Evolutionary conservation across 2,329 filamentous ascomycete species (phyloP).

Genomic region (Tolypocladium endophyticum): DNA sequence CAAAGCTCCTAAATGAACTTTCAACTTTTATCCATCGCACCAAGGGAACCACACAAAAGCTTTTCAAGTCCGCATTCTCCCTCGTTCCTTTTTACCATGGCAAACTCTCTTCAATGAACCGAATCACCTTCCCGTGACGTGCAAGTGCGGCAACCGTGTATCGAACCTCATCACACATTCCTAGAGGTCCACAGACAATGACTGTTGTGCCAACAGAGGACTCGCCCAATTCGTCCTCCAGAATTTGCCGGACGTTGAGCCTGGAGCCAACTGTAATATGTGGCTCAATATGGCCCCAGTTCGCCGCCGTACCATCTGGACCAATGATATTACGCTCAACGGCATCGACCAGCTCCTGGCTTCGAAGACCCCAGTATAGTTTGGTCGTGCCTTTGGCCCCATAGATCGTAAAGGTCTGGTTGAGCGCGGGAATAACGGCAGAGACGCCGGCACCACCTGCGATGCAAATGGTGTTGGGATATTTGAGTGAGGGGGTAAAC

Average conservation of each 20-base stretch:
- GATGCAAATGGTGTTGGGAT: neutral
- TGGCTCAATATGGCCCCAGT: conserved; percentile 16
- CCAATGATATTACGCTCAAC: conserved; percentile 13
- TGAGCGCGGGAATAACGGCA: neutral
- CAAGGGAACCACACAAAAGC: neutral
- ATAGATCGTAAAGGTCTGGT: conserved; percentile 1
- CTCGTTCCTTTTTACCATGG: neutral
- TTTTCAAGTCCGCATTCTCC: neutral
- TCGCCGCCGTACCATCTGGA: neutral
- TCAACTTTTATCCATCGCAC: neutral
- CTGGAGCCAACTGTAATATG: conserved; percentile 17
- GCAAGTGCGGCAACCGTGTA: conserved; percentile 13
- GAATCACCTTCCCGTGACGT: conserved; percentile 11
- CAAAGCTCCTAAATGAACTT: neutral
- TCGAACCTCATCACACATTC: conserved; percentile 19
- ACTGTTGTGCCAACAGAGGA: conserved; percentile 14
- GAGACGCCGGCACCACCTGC: neutral
- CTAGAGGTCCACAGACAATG: conserved; percentile 16
- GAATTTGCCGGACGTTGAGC: conserved; percentile 13
- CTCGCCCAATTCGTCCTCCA: conserved; percentile 12
- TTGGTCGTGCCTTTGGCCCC: conserved; percentile 13
- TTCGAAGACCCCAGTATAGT: conserved; percentile 18
- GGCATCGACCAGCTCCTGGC: conserved; percentile 12
- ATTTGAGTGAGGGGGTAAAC: conserved; percentile 7
- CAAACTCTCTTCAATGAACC: conserved; percentile 13